Percentiles rank a stretch among this genome's conserved stretches.
These are phyloP conservation scores for Salisapilia sapeloensis DNA, from an alignment of 352 stramenopile genomes.

Conservation along the genomic window DNA sequence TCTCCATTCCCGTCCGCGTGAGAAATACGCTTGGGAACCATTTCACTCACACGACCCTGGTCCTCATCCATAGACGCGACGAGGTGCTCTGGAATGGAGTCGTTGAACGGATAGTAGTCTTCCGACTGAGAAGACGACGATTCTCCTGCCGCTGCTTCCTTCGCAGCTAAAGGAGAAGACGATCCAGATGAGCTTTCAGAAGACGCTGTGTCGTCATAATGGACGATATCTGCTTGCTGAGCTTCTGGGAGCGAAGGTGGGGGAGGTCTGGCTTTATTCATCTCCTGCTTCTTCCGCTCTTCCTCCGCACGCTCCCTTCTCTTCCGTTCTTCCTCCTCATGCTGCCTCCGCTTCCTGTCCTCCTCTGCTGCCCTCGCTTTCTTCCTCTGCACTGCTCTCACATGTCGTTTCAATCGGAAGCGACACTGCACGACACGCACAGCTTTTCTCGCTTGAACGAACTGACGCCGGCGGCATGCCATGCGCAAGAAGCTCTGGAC, in stretches of 20 bases:
- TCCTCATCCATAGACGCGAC: conserved; percentile 56
- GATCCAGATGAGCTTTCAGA: conserved; percentile 33
- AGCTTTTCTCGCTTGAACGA: conserved; percentile 20
- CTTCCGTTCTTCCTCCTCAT: conserved; percentile 5
- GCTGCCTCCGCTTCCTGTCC: conserved; percentile 1
- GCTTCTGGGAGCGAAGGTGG: too few species aligned
- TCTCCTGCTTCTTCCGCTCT: conserved; percentile 1
- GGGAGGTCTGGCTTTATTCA: too few species aligned
- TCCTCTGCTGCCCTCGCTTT: conserved; percentile 9
- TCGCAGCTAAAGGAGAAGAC: conserved; percentile 30
- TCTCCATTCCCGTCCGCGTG: too few species aligned
- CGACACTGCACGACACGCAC: conserved; percentile 55
- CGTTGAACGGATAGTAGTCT: conserved; percentile 36
- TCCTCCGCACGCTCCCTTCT: not conserved
- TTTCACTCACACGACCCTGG: too few species aligned
- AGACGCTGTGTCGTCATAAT: conserved; percentile 57
- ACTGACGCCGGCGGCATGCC: conserved; percentile 31
- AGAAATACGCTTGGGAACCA: too few species aligned
- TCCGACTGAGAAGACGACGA: conserved; percentile 47
- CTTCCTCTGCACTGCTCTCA: conserved; percentile 7
- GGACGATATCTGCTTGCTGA: too few species aligned
- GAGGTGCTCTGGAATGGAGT: conserved; percentile 36
- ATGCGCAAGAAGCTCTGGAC: conserved; percentile 44
- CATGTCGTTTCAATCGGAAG: conserved; percentile 28
- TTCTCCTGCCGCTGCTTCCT: conserved; percentile 52